phyloP scores from a whole-genome alignment of 768 basidiomycete species.

The Pisolithus microcarpus region DNA sequence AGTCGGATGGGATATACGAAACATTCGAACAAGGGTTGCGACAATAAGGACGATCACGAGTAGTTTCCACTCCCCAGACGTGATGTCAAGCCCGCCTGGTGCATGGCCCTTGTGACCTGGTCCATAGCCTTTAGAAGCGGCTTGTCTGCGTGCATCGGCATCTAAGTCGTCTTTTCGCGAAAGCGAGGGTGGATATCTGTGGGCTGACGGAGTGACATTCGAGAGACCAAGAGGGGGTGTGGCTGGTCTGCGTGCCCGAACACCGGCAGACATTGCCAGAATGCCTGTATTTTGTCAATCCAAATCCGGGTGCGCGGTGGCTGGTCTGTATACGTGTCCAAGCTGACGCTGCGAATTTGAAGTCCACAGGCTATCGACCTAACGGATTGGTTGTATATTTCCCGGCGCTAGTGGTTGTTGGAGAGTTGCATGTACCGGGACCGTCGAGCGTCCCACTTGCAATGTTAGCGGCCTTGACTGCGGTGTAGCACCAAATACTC shows the following conservation, averaged over 20 bases:
- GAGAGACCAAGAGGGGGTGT: slow-evolving; percentile 53
- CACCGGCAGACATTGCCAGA: slow-evolving; percentile 35
- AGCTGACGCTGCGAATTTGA: background rate
- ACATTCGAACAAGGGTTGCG: slow-evolving; percentile 77
- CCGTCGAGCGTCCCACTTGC: too few relatives aligned
- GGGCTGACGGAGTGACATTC: slow-evolving; percentile 27
- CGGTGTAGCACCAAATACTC: too few relatives aligned
- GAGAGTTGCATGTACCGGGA: too few relatives aligned
- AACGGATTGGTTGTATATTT: too few relatives aligned
- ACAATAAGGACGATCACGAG: slow-evolving; percentile 59
- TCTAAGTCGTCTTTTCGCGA: slow-evolving; percentile 58
- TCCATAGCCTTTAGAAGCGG: slow-evolving; percentile 57
- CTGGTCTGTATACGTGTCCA: background rate
- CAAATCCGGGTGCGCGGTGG: background rate
- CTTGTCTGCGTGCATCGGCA: slow-evolving; percentile 64
- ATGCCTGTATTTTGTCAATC: background rate
- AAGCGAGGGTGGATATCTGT: slow-evolving; percentile 52
- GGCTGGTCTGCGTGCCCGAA: slow-evolving; percentile 62
- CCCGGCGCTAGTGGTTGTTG: too few relatives aligned
- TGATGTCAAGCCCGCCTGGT: slow-evolving; percentile 57
- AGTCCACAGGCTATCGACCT: background rate
- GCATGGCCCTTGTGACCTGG: slow-evolving; percentile 43
- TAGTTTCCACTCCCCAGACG: slow-evolving; percentile 71
- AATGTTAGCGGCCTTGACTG: too few relatives aligned
- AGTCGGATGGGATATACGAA: slow-evolving; percentile 74